Evolutionary conservation across 495 filamentous ascomycete species (phyloP).

Genomic region (Penicillium macrosclerotiorum): DNA sequence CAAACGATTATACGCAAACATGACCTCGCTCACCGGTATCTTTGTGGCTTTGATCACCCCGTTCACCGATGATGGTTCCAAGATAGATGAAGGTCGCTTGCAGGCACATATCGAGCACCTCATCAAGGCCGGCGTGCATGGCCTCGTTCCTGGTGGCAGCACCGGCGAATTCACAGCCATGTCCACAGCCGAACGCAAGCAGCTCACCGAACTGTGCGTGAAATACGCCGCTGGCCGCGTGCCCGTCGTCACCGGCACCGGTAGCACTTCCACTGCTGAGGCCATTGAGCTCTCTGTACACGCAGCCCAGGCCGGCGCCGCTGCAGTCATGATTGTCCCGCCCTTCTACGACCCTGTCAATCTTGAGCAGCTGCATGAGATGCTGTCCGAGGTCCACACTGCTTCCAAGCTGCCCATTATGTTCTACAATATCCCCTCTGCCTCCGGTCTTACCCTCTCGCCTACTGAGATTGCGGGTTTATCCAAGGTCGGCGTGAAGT

Average conservation of each 20-base stretch:
- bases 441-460: conserved; percentile 23
- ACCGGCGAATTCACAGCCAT: conserved; percentile 41
- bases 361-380: conserved; percentile 28
- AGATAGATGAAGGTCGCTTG: conserved; percentile 31
- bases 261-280: conserved; percentile 26
- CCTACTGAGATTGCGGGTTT: conserved; percentile 29
- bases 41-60: conserved; percentile 40
- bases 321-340: conserved; percentile 37
- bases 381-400: conserved; percentile 28
- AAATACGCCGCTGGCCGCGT: conserved; percentile 34
- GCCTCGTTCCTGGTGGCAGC: conserved; percentile 39
- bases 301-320: conserved; percentile 30
- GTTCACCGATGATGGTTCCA: conserved; percentile 32
- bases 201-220: conserved; percentile 37
- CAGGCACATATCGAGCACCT: conserved; percentile 38
- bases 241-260: conserved; percentile 35
- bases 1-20: conserved; percentile 6
- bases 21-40: conserved; percentile 28
- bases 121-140: conserved; percentile 33
- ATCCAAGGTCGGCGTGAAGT: conserved; percentile 31
- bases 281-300: conserved; percentile 35
- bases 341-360: conserved; percentile 39
- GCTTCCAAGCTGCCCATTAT: conserved; percentile 30
- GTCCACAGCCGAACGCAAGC: conserved; percentile 32
- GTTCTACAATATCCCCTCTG: conserved; percentile 38